phyloP scores from a whole-genome alignment of 2,329 filamentous ascomycete genomes.

The Colletotrichum navitas region DNA sequence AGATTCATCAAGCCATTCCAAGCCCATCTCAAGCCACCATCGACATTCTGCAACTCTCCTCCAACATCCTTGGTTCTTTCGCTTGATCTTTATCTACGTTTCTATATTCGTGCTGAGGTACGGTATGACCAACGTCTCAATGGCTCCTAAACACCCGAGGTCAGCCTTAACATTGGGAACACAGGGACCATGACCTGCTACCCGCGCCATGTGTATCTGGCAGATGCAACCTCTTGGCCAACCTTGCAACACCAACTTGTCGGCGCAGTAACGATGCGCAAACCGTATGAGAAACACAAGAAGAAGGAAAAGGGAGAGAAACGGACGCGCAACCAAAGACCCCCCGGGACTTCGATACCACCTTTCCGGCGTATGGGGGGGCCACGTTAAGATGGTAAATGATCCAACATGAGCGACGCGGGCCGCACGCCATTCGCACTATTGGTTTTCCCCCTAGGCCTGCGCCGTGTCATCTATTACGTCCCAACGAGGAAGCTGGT shows the following conservation, averaged over 20 bases:
- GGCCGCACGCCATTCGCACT: constrained; percentile 33
- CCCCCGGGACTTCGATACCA: constrained; percentile 5
- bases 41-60: neutral
- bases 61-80: neutral
- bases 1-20: neutral
- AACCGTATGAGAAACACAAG: neutral
- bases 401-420: neutral
- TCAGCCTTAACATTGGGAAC: neutral
- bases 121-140: constrained; percentile 10
- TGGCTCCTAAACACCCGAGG: neutral
- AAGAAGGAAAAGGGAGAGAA: neutral
- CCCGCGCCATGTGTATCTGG: neutral
- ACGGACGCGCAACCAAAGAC: neutral
- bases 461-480: constrained; percentile 27
- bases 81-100: neutral
- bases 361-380: neutral
- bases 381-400: constrained; percentile 31
- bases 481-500: constrained; percentile 39
- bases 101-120: neutral
- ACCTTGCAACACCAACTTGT: neutral
- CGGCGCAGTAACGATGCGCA: neutral
- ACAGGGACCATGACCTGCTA: neutral
- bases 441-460: constrained; percentile 16
- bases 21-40: constrained; percentile 24
- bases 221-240: constrained; percentile 10